Percentiles rank a stretch among this genome's conserved stretches.
These are phyloP conservation scores for Lojkania enalia DNA, from an alignment of 2,329 filamentous ascomycete genomes.

Conservation along the genomic window DNA sequence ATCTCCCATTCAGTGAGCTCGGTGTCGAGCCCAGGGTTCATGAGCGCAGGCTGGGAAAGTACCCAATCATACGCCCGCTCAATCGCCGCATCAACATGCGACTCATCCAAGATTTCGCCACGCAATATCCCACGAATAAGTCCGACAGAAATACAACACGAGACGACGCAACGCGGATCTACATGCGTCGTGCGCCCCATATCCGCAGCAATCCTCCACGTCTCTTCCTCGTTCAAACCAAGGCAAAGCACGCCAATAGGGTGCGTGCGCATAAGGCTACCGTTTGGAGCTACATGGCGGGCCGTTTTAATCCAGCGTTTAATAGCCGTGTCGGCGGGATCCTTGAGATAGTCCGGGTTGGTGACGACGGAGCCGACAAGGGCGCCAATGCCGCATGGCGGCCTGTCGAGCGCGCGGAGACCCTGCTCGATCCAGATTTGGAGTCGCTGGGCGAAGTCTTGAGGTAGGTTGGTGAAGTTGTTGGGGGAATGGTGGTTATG, in stretches of 20 bases:
- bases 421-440: conserved; percentile 55
- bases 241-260: conserved; percentile 55
- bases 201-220: conserved; percentile 49
- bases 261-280: conserved; percentile 58
- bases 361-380: conserved; percentile 53
- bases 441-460: conserved; percentile 53
- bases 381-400: conserved; percentile 54
- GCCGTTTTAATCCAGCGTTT: conserved; percentile 48
- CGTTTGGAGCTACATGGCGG: conserved; percentile 53
- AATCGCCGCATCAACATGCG: conserved; percentile 49
- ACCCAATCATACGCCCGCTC: conserved; percentile 49
- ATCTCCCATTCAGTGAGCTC: conserved; percentile 27
- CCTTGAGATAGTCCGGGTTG: conserved; percentile 43
- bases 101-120: conserved; percentile 49
- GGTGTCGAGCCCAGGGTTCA: conserved; percentile 26
- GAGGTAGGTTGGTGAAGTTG: conserved; percentile 19
- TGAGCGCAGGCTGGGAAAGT: conserved; percentile 23
- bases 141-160: conserved; percentile 54
- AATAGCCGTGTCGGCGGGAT: conserved; percentile 48
- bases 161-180: conserved; percentile 56
- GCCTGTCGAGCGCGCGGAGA: conserved; percentile 51
- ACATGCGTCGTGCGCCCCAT: conserved; percentile 55
- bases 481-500: conserved; percentile 45
- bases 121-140: conserved; percentile 53
- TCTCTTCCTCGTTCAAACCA: conserved; percentile 46